Conservation (phyloP, 2,329 filamentous ascomycete genomes). For the Huntiella decipiens region DNA sequence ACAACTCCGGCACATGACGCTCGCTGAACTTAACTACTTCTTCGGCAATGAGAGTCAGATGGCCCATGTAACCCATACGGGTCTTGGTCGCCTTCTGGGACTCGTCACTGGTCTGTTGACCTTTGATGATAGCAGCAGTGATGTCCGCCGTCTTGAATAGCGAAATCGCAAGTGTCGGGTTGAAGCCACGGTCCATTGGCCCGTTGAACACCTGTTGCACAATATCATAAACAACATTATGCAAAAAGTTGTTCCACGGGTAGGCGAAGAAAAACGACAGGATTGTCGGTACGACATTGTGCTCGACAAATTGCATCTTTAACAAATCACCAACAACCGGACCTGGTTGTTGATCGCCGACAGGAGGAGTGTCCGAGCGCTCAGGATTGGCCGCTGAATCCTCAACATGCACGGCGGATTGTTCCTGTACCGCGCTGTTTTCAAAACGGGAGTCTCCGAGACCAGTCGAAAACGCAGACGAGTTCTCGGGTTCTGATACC, state of each 20-base stretch:
- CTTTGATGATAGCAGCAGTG: slow-evolving; percentile 79
- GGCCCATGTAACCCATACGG: slow-evolving; percentile 94
- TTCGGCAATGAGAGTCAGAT: slow-evolving; percentile 89
- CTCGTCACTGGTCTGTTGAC: slow-evolving; percentile 71
- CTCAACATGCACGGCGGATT: background rate
- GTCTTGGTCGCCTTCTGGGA: slow-evolving; percentile 71
- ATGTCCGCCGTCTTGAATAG: slow-evolving; percentile 82
- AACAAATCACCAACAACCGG: slow-evolving; percentile 82
- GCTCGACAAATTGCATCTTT: slow-evolving; percentile 91
- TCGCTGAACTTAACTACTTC: slow-evolving; percentile 98
- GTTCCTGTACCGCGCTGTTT: background rate
- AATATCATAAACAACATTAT: slow-evolving; percentile 98
- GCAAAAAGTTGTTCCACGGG: slow-evolving; percentile 98
- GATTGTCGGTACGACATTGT: slow-evolving; percentile 87
- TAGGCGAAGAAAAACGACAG: slow-evolving; percentile 98
- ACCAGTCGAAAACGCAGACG: slow-evolving; percentile 10
- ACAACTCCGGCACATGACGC: slow-evolving; percentile 69
- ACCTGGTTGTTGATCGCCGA: background rate
- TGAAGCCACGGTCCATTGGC: slow-evolving; percentile 89
- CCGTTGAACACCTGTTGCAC: slow-evolving; percentile 98
- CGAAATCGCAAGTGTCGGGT: slow-evolving; percentile 73
- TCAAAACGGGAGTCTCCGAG: slow-evolving; percentile 8
- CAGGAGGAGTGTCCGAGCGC: background rate
- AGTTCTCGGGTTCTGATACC: slow-evolving; percentile 11
- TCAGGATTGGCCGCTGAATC: background rate